Base-by-base conservation (phyloP, 2,329 filamentous ascomycete genomes). In the Ophiosphaerella korrae region DNA sequence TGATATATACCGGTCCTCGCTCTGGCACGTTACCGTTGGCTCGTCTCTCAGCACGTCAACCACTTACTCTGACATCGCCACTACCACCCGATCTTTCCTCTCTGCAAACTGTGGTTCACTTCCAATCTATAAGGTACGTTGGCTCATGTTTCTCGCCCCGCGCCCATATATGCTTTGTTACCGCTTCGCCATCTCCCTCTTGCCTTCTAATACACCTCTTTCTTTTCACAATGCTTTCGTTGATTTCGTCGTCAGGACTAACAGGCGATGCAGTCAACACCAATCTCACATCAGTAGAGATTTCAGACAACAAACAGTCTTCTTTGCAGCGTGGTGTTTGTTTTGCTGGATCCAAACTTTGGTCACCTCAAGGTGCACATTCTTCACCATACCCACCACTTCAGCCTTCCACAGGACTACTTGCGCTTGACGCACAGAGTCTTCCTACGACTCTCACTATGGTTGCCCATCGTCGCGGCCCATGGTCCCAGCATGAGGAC, bases 401-500 rank as follows among this genome's bases (percentile, higher is more conserved):
- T 11, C 33, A 45, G 32, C 26, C 29, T 29, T 29, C 11, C 26
- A 29, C 26, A 29, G 26, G 11, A 43, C 33, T 46, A 52, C 42
- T 44, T 37, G 33, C 35, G 34, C 45, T 24, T 5, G 9, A 38
- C 12, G 32, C 33, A 26, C 18, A 12, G 29, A 16, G 13, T 34
- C 47, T 50, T 24, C 42, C 42, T 16, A 34, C 53, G 49, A 13
- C 48, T 16, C 48, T 47, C 60, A 72, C 40, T 72, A 80, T 68
- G 77, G 75, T 77, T 64, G 72, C 78, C 68, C 85, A 88, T 69
- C 85, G 87, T 71, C 84, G 90, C 76, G 91, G 91, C 50, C 90
- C 91, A 51, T 96, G 91, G 91, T 88, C 90, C 56, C 85, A 87
- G 63, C 80, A 82, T 44, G 91, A 96, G 75, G 91, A 95, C 71